These are phyloP conservation scores for Coemansia guatemalensis DNA, from an alignment of 192 early-diverging fungal species.

Conservation along the genomic window DNA sequence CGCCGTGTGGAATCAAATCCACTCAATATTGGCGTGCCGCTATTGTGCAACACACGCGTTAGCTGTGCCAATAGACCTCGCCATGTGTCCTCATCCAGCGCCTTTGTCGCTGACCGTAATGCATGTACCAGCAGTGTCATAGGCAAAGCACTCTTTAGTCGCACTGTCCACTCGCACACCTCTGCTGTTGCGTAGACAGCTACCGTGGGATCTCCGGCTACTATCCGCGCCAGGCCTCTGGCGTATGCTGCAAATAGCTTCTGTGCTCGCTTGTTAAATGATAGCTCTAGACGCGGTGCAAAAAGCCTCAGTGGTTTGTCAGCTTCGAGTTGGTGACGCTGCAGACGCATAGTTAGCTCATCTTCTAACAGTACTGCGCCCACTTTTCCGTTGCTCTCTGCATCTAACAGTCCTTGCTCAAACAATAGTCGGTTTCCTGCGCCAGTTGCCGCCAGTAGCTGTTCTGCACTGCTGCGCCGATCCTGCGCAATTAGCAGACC, in stretches of 20 bases:
- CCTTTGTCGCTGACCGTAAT: neutral
- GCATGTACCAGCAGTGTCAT: neutral
- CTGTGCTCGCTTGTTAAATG: constrained; percentile 5
- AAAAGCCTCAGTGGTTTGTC: neutral
- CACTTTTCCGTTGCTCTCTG: neutral
- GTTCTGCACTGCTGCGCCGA: neutral
- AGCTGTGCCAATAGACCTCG: neutral
- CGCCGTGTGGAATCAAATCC: neutral
- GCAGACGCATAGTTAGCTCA: constrained; percentile 20
- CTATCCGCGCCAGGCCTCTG: neutral
- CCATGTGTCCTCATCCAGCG: neutral
- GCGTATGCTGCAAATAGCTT: neutral
- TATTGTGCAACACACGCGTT: too few species aligned
- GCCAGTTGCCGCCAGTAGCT: constrained; percentile 6
- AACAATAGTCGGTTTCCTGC: constrained; percentile 1
- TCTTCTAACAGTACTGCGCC: constrained; percentile 8
- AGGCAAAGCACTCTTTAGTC: neutral
- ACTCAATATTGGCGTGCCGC: neutral
- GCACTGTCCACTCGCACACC: neutral
- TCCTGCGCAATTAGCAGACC: constrained; percentile 1
- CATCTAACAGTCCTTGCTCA: neutral
- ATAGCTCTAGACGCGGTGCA: constrained; percentile 10
- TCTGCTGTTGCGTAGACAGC: neutral
- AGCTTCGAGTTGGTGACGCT: neutral
- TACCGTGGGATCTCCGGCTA: neutral